Base-by-base conservation (phyloP, 176 grass and related monocot genomes). In the Carex myosuroides region DNA sequence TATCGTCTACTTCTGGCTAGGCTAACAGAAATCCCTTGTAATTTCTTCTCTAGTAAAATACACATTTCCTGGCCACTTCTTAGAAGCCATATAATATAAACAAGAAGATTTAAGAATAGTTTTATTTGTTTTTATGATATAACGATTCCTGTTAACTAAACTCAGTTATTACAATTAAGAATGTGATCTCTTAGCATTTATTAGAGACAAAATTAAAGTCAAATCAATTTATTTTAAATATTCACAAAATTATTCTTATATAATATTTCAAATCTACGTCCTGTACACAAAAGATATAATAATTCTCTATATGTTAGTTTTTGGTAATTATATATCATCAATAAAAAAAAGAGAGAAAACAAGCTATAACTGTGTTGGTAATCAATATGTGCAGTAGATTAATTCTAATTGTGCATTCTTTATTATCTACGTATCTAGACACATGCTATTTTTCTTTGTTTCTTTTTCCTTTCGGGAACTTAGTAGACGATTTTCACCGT, bases 371-470 rank as follows among this genome's bases (percentile, higher is more conserved):
- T 9, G 13, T 70, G 67, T 42, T 70, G 13, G 26, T 9, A 48
- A 2, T 10, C 9, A 58, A 58, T 18, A 1, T 57, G 55, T 2
- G 11, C 21, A 20, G n/a, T 72, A 18, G 16, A 39, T 35, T 35
- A 33, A 44, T 71, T 70, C 11, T 10, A 48, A 11, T 22, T 48
- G 69, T 10, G 12, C 3, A 72, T 48, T 50, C 41, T 50, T 50
- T n/a, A 48, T 41, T 16, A 70, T 41, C 64, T 41, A 16, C 41
- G 4, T 8, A 70, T 32, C 6, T 21, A 72, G 18, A 21, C 0
- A 48, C 16, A 48, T 52, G 7, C 86, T 84, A 46, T 89, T 61
- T 75, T 81, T 26, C 59, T 72, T 86, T 84, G 32, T 85, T 84
- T 93, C 90, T 60, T 91, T 79, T 91, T 86, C 17, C 4, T 70